A percentile compares a stretch with the other conserved stretches of the same genome.
Evolutionary conservation across 345 rosid species (phyloP).

Genomic region (Gossypium australe): DNA sequence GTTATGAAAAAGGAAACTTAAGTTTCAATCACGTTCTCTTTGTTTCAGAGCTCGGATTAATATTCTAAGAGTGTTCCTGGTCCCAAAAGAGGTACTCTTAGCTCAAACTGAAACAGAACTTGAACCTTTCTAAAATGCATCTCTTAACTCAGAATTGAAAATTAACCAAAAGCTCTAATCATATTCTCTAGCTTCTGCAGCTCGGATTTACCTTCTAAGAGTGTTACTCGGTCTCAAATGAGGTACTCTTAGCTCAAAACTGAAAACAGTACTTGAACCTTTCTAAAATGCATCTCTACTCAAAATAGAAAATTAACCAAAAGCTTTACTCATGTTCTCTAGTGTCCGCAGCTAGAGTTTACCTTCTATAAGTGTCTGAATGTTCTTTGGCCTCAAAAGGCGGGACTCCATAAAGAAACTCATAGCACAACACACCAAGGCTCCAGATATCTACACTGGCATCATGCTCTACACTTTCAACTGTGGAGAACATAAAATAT

Average conservation of each 20-base stretch:
- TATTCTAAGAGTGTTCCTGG: slow-evolving; percentile 88
- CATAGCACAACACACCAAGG: slow-evolving; percentile 91
- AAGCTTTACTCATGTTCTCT: not conserved
- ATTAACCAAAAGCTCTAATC: not conserved
- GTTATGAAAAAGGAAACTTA: not conserved
- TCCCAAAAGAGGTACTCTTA: slow-evolving; percentile 39
- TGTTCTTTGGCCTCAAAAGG: slow-evolving; percentile 92
- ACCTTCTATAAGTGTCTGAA: slow-evolving; percentile 92
- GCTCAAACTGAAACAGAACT: not conserved
- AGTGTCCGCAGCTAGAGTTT: slow-evolving; percentile 1
- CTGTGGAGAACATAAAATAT: slow-evolving; percentile 31
- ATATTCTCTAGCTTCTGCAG: not conserved
- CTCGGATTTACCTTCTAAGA: slow-evolving; percentile 54
- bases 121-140: not conserved
- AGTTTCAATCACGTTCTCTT: not conserved
- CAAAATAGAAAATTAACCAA: not conserved
- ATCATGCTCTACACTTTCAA: slow-evolving; percentile 94
- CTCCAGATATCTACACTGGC: slow-evolving; percentile 98
- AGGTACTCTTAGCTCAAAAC: no score
- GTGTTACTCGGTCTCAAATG: slow-evolving; percentile 83
- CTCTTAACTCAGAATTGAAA: not conserved
- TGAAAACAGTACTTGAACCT: not conserved
- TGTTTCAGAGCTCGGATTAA: slow-evolving; percentile 13
- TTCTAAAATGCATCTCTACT: not conserved
- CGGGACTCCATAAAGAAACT: slow-evolving; percentile 84